Conservation (phyloP, 2,329 filamentous ascomycete genomes). For the Diaporthe humulicola region DNA sequence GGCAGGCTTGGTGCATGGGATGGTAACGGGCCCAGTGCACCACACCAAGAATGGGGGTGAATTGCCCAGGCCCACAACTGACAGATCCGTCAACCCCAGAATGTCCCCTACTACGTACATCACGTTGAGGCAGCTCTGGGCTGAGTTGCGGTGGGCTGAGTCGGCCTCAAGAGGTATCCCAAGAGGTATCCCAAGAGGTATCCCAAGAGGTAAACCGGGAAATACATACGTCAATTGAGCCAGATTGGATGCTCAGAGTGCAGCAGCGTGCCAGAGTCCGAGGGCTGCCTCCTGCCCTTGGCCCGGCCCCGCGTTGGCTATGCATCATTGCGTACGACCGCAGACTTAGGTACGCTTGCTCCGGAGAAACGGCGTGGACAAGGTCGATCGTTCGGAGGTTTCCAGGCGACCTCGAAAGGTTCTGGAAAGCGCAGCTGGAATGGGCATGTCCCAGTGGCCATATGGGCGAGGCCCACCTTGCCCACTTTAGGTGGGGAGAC, state of each 20-base stretch:
- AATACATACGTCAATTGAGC: neutral
- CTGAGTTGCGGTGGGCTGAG: neutral
- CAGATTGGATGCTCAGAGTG: neutral
- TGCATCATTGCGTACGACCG: neutral
- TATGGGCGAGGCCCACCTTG: constrained; percentile 1
- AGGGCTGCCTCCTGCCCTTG: neutral
- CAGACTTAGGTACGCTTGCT: neutral
- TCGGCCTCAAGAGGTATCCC: neutral
- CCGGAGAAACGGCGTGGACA: neutral
- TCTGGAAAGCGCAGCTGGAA: constrained; percentile 28
- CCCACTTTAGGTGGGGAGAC: constrained; percentile 6
- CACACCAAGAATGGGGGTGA: constrained; percentile 1
- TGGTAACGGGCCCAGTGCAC: neutral
- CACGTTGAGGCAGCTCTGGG: neutral
- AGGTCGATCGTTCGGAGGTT: constrained; percentile 20
- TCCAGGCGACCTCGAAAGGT: constrained; percentile 10
- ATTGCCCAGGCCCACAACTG: neutral
- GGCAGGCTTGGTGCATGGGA: neutral
- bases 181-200: neutral
- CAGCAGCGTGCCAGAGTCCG: neutral
- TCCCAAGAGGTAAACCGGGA: neutral
- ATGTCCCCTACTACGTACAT: neutral
- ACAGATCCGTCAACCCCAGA: neutral
- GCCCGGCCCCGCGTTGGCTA: neutral
- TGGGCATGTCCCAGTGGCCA: constrained; percentile 21